Base-by-base conservation (phyloP, 768 basidiomycete species). In the Trametopsis cervina region DNA sequence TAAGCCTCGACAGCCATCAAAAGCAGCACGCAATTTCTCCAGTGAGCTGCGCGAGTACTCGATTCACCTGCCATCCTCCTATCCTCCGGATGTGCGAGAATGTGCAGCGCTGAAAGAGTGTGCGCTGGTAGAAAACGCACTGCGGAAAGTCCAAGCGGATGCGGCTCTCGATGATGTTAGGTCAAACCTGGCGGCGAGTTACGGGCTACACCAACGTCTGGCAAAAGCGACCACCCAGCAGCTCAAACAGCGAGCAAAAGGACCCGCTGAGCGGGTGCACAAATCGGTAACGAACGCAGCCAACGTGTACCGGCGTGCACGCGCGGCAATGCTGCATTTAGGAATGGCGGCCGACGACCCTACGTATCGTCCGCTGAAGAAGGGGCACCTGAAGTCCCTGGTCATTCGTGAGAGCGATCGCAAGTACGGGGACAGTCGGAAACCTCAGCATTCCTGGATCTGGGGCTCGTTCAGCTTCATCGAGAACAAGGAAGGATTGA, bases 141-240 rank as follows among this genome's bases (percentile, higher is more conserved):
- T 67, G 2, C 60, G 66, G 0, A 51, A 49, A 20, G 65, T 61
- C 0, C 65, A 68, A 46, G 66, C 61, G 1, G 43, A 60, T 13
- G 63, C 59, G 4, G 37, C 53, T 0, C 54, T 73, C 0, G 47
- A 64, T 3, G 52, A 61, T 1, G 25, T 73, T 13, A 60, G 64
- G 0, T 50, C 51, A 2, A 45, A 55, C 13, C 62, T 71, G 2
- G 42, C 47, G 27, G 47, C 45, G 24, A 35, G 12, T 7, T n/a
- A 52, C 10, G 12, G 27, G 3, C 21, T 36, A 11, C n/a, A 17
- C 4, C 38, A 20, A 24, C 17, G 15, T 17, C 21, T 18, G 23
- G 40, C 2, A 37, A 20, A 6, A 21, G n/a, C n/a, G n/a, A n/a
- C n/a, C n/a, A n/a, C n/a, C n/a, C n/a, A n/a, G n/a, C 33, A 20